Base-by-base conservation (phyloP, 176 grass and related monocot genomes). In the Phyllostachys edulis region DNA sequence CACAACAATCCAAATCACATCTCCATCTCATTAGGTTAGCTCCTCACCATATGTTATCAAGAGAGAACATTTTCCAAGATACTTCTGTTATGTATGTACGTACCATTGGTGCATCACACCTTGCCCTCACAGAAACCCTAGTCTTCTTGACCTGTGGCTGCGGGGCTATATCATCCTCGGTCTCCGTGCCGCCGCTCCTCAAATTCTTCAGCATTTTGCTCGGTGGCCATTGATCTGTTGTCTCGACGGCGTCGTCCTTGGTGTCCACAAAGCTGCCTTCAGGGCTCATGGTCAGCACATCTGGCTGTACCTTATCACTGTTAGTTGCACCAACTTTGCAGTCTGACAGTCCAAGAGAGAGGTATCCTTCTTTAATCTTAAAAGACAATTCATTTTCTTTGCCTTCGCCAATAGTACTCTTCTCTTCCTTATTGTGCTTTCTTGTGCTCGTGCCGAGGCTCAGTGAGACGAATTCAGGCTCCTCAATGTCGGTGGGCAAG, bases 81-180 rank as follows among this genome's bases (percentile, higher is more conserved):
- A 60, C 57, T 60, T 24, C n/a, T 60, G 57, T 12, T 26, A 41
- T 34, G 0, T 27, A 27, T 76, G 18, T 61, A 78, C 73, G 5
- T 78, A 97, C 95, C 76, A 89, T 97, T 64, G 92, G 87, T 9
- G 90, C 24, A 70, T 97, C 90, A 63, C 95, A 97, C 76, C 90
- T 74, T 49, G 87, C 89, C 80, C 95, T 86, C 54, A 94, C 87
- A 0, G 92, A 94, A 40, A 98, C 92, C 80, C 95, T 91, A 42
- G 90, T 77, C 73, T 91, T 98, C 90, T 93, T 98, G 62, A 84
- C 63, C 54, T 90, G 87, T 9, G 85, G 80, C 52, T 86, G 85
- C 1, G 85, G 89, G 0, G 55, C 86, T 37, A 70, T 41, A 14
- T 89, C 90, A 2, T 88, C 88, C 18, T 93, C 87, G 1, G 70